Evolutionary conservation across 2,329 filamentous ascomycete species (phyloP).

Genomic region (Ophiostoma fasciatum): DNA sequence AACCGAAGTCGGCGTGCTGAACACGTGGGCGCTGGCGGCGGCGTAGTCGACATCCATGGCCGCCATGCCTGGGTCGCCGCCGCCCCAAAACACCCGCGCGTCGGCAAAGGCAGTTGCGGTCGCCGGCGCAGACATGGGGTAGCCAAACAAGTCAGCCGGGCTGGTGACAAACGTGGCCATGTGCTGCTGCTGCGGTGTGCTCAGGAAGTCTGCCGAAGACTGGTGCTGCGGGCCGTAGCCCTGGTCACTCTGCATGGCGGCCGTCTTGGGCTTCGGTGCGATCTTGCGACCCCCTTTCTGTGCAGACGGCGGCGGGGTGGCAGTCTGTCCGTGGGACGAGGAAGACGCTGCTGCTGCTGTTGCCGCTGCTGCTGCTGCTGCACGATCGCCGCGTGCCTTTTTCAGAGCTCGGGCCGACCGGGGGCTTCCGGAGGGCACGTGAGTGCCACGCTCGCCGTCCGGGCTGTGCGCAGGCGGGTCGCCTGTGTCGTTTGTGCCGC

Average conservation of each 20-base stretch:
- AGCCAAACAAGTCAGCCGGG: constrained; percentile 41
- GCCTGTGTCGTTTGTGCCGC: constrained; percentile 2
- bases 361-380: constrained; percentile 10
- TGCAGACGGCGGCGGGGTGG: constrained; percentile 44
- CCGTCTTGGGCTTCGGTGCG: constrained; percentile 27
- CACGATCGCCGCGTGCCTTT: constrained; percentile 28
- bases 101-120: constrained; percentile 29
- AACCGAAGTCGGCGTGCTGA: constrained; percentile 26
- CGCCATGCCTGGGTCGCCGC: constrained; percentile 27
- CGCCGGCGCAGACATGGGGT: constrained; percentile 43
- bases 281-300: constrained; percentile 41
- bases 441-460: constrained; percentile 4
- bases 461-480: neutral
- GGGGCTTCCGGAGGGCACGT: constrained; percentile 14
- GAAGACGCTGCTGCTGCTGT: constrained; percentile 6
- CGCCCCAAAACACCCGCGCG: constrained; percentile 37
- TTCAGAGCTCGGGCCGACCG: constrained; percentile 23
- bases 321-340: constrained; percentile 32
- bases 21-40: constrained; percentile 27
- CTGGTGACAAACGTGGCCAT: constrained; percentile 31
- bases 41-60: constrained; percentile 47
- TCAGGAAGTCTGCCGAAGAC: constrained; percentile 22
- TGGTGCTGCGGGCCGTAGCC: constrained; percentile 32
- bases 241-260: constrained; percentile 41
- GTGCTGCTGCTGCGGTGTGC: constrained; percentile 32